Percentiles rank a stretch among this genome's conserved stretches.
Conservation (phyloP, 345 rosid species). For the Brassica napus region Da-Ae NC_063443.1:10173001-10173500, state of each 20-base stretch:
- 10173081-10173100: slow-evolving; percentile 26
- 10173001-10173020: slow-evolving; percentile 82
- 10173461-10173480: slow-evolving; percentile 16
- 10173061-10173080: slow-evolving; percentile 68
- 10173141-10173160: not conserved
- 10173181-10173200: slow-evolving; percentile 53
- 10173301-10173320: slow-evolving; percentile 69
- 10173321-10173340: slow-evolving; percentile 76
- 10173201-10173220: slow-evolving; percentile 62
- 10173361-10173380: slow-evolving; percentile 78
- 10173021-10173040: slow-evolving; percentile 72
- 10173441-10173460: not conserved
- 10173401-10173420: not conserved
- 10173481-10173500: slow-evolving; percentile 88
- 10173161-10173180: slow-evolving; percentile 63
- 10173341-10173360: slow-evolving; percentile 78
- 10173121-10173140: slow-evolving; percentile 1
- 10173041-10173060: slow-evolving; percentile 55
- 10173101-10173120: slow-evolving; percentile 6
- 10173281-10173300: slow-evolving; percentile 40
- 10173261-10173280: slow-evolving; percentile 51
- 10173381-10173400: slow-evolving; percentile 78
- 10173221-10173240: slow-evolving; percentile 99
- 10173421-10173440: slow-evolving; percentile 1
- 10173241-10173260: slow-evolving; percentile 92